These are phyloP conservation scores for Hibiscus tridactylites DNA, from an alignment of 345 rosid genomes.

Conservation along the genomic window DNA sequence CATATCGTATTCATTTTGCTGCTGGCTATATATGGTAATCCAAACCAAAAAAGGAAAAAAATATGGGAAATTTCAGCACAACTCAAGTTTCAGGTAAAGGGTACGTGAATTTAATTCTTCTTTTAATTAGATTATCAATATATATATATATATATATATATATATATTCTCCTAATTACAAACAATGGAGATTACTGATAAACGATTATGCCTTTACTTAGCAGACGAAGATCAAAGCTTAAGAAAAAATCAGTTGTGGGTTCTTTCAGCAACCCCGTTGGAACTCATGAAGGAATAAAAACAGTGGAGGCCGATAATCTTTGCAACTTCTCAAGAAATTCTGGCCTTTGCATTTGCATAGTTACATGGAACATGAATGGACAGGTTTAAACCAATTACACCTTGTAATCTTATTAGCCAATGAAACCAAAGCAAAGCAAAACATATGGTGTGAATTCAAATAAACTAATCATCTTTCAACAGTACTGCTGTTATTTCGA, in stretches of 20 bases:
- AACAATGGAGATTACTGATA: no score
- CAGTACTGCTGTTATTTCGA: no score
- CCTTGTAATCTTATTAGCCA: no score
- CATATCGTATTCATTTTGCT: not conserved
- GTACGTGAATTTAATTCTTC: not conserved
- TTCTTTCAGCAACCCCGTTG: no score
- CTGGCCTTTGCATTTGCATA: constrained; percentile 53
- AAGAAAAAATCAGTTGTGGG: constrained; percentile 3
- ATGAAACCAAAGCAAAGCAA: no score
- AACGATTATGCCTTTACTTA: no score
- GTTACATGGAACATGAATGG: constrained; percentile 89
- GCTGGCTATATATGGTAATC: not conserved
- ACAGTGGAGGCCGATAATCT: constrained; percentile 28
- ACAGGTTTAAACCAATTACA: constrained; percentile 6
- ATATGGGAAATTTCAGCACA: constrained; percentile 31
- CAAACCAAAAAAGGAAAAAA: not conserved
- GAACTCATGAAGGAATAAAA: constrained; percentile 39
- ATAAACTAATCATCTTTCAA: no score
- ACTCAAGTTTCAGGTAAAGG: constrained; percentile 8
- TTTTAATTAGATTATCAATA: not conserved
- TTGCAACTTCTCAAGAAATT: constrained; percentile 39
- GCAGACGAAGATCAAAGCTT: constrained; percentile 15
- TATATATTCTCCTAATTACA: no score
- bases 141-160: no score
- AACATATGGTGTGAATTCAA: no score